Conservation (phyloP, 805 yeast species). For the Brettanomyces bruxellensis region DNA sequence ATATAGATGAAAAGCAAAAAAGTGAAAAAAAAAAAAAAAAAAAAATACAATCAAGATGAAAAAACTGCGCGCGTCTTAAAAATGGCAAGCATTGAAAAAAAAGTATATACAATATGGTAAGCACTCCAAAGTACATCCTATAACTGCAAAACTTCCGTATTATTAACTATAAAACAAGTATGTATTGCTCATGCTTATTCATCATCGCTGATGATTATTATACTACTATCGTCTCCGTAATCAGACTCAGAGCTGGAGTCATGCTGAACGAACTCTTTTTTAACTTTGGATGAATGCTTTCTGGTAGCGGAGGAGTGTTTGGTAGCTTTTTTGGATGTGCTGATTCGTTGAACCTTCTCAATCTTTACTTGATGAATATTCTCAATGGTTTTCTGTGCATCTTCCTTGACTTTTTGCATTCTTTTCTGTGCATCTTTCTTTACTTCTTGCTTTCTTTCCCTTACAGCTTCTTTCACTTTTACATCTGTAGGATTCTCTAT, state of each 20-base stretch:
- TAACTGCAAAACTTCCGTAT: no score
- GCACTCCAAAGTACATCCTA: no score
- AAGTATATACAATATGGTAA: no score
- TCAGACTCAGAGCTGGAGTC: not conserved
- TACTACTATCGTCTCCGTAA: slow-evolving; percentile 6
- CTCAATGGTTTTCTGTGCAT: not conserved
- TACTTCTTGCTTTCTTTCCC: slow-evolving; percentile 10
- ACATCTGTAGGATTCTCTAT: not conserved
- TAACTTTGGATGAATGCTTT: not conserved
- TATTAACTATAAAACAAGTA: no score
- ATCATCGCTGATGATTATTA: slow-evolving; percentile 5
- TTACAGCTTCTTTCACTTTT: slow-evolving; percentile 6
- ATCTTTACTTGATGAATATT: not conserved
- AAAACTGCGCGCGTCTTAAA: no score
- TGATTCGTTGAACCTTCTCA: not conserved
- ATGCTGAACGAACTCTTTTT: not conserved
- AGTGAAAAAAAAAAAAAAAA: no score
- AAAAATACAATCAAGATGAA: no score
- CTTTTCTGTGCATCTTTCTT: slow-evolving; percentile 5
- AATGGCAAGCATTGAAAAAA: no score
- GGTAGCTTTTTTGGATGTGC: not conserved
- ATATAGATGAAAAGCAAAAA: no score
- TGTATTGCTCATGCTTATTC: slow-evolving; percentile 1
- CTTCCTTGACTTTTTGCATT: slow-evolving; percentile 4
- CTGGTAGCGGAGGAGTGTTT: not conserved